Percentiles rank a stretch among this genome's conserved stretches.
These are phyloP conservation scores for Alternaria arbusti DNA, from an alignment of 2,329 filamentous ascomycete genomes.

Conservation along the genomic window DNA sequence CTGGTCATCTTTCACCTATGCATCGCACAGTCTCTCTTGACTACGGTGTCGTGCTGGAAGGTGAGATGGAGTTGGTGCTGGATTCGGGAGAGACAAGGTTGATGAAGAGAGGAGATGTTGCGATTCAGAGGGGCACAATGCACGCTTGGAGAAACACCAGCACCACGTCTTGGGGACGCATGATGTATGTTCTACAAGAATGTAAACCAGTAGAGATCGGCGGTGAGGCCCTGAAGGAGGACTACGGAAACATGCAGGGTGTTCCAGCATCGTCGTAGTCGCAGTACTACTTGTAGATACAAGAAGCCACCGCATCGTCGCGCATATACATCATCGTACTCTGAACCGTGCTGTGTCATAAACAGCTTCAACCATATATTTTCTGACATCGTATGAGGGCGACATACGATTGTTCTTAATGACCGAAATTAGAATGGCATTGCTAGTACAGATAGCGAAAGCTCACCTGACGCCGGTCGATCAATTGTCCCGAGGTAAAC, in stretches of 20 bases:
- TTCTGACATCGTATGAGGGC: neutral
- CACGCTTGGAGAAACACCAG: slow-evolving; percentile 47
- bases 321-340: neutral
- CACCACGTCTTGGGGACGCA: slow-evolving; percentile 34
- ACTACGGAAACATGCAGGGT: slow-evolving; percentile 40
- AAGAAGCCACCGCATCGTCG: neutral
- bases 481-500: neutral
- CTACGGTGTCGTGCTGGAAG: slow-evolving; percentile 49
- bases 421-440: neutral
- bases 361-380: neutral
- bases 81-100: slow-evolving; percentile 45
- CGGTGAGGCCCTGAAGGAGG: slow-evolving; percentile 34
- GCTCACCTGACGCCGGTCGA: neutral
- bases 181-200: slow-evolving; percentile 43
- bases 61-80: slow-evolving; percentile 45
- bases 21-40: slow-evolving; percentile 49
- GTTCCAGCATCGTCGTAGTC: slow-evolving; percentile 36
- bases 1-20: slow-evolving; percentile 42
- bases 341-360: neutral
- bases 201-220: slow-evolving; percentile 33
- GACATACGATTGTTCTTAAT: neutral
- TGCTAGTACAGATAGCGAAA: neutral
- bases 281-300: neutral
- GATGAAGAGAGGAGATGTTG: slow-evolving; percentile 46
- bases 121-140: slow-evolving; percentile 48